Evolutionary conservation across 768 basidiomycete genomes (phyloP).

Genomic region (Trametes villosa): DNA sequence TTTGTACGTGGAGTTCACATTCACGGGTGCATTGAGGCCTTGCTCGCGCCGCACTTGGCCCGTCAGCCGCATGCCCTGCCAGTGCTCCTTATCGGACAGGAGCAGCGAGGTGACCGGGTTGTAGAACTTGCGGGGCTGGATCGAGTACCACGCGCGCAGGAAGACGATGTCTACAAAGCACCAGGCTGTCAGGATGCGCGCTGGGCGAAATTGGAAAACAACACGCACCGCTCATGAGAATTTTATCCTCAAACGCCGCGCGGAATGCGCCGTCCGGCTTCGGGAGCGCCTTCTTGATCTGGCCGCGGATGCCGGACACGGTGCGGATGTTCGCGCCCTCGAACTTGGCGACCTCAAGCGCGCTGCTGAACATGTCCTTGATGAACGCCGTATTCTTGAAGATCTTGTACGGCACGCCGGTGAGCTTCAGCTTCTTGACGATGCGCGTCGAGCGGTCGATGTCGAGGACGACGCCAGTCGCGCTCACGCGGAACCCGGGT

Average conservation of each 20-base stretch:
- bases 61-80: constrained; percentile 96
- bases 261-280: constrained; percentile 96
- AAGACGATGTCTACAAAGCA: constrained; percentile 76
- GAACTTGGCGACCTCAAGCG: constrained; percentile 96
- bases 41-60: constrained; percentile 90
- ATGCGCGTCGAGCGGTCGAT: constrained; percentile 92
- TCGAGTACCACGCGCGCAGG: constrained; percentile 94
- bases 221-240: constrained; percentile 88
- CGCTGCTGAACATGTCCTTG: constrained; percentile 94
- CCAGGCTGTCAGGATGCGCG: neutral
- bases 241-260: constrained; percentile 98
- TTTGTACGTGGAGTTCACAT: constrained; percentile 89
- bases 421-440: constrained; percentile 97
- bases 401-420: constrained; percentile 94
- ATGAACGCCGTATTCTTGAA: constrained; percentile 99
- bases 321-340: constrained; percentile 97
- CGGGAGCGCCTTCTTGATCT: constrained; percentile 93
- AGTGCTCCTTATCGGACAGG: constrained; percentile 76
- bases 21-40: constrained; percentile 77
- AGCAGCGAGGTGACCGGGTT: constrained; percentile 94
- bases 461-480: constrained; percentile 94
- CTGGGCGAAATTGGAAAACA: too few relatives aligned
- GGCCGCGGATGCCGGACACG: constrained; percentile 94
- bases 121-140: constrained; percentile 94
- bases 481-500: constrained; percentile 85